Conservation (phyloP, 208 protist genomes). For the Wallacemonas collosoma region DNA sequence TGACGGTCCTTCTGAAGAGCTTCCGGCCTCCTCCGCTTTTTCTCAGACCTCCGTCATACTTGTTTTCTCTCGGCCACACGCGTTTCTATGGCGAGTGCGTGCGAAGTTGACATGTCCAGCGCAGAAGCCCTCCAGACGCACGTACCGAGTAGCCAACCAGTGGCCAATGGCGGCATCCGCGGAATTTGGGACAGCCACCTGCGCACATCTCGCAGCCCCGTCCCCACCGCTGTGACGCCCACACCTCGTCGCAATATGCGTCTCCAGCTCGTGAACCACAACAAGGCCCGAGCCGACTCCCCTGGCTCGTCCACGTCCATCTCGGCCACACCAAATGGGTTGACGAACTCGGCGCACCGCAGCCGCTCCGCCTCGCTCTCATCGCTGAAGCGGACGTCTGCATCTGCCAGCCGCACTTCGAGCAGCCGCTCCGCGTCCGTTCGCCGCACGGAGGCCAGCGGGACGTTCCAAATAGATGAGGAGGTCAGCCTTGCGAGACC, state of each 20-base stretch:
- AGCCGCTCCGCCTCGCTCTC: conserved; percentile 14
- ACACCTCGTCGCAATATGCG: neutral
- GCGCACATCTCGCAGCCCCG: conserved; percentile 11
- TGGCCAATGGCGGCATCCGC: conserved; percentile 23
- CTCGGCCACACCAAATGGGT: conserved; percentile 7
- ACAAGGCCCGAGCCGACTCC: neutral
- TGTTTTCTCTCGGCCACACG: neutral
- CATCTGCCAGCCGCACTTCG: neutral
- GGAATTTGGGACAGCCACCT: conserved; percentile 36
- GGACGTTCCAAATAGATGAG: conserved; percentile 6
- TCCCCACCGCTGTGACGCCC: neutral
- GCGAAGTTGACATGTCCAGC: conserved; percentile 15
- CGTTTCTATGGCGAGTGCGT: conserved; percentile 11
- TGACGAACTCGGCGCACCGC: conserved; percentile 12
- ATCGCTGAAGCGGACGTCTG: conserved; percentile 17
- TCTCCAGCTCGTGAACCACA: neutral
- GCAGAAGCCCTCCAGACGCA: neutral
- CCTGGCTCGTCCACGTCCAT: neutral
- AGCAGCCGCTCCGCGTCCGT: conserved; percentile 4
- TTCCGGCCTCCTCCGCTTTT: neutral
- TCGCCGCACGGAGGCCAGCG: conserved; percentile 10
- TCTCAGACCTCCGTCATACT: conserved; percentile 8
- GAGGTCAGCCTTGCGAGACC: conserved; percentile 33
- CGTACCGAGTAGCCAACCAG: neutral
- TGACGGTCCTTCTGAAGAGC: too few species aligned